Conservation (phyloP, 495 filamentous ascomycete species). For the Penicillium salamii region DNA sequence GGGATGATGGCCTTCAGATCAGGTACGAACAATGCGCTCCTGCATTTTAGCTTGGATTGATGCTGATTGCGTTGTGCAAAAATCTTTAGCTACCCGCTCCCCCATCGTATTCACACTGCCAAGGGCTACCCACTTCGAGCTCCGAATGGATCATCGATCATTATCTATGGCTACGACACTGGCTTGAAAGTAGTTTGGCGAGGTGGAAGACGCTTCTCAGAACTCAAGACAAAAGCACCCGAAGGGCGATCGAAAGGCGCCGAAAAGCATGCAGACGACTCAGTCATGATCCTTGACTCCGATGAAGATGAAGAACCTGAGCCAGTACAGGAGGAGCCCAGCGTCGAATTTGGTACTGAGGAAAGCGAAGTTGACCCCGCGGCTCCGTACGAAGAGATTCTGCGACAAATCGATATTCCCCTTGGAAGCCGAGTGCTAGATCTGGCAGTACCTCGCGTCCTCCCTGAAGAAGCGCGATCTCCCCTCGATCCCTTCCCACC, state of each 20-base stretch:
- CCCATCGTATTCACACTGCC: conserved; percentile 68
- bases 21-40: conserved; percentile 33
- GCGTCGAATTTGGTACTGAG: conserved; percentile 51
- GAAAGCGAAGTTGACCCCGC: conserved; percentile 59
- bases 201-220: conserved; percentile 67
- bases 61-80: conserved; percentile 8
- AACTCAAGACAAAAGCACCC: conserved; percentile 22
- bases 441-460: conserved; percentile 57
- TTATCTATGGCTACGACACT: conserved; percentile 78
- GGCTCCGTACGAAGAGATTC: conserved; percentile 50
- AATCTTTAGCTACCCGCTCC: conserved; percentile 65
- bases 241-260: conserved; percentile 22
- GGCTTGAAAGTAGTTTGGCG: conserved; percentile 78
- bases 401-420: conserved; percentile 66
- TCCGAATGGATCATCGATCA: conserved; percentile 79
- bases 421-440: conserved; percentile 61
- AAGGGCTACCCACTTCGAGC: conserved; percentile 73
- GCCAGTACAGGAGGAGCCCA: conserved; percentile 37
- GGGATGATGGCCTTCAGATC: conserved; percentile 51
- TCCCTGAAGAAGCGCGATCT: conserved; percentile 41
- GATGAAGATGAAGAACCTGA: conserved; percentile 63
- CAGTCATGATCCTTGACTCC: conserved; percentile 75
- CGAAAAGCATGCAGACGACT: conserved; percentile 48
- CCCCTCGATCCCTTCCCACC: conserved; percentile 54
- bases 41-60: conserved; percentile 2